Conservation (phyloP, 768 basidiomycete species). For the Lactifluus echinatus region DNA sequence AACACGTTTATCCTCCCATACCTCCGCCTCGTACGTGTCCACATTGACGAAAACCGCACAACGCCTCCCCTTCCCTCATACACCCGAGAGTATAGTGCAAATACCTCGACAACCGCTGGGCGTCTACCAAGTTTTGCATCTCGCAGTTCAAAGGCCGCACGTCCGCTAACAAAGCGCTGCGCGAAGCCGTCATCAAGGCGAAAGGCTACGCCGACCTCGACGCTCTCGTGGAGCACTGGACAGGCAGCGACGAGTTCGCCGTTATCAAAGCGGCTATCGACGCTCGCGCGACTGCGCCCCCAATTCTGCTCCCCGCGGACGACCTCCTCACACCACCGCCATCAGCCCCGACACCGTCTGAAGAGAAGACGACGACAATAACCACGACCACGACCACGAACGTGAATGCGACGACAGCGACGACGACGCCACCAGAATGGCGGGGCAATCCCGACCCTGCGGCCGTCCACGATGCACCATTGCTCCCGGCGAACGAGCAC, state of each 20-base stretch:
- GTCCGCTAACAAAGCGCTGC: slow-evolving; percentile 46
- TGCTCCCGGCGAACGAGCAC: slow-evolving; percentile 17
- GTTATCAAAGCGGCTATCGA: slow-evolving; percentile 15
- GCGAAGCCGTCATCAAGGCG: slow-evolving; percentile 45
- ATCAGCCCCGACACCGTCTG: not conserved
- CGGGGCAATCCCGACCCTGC: slow-evolving; percentile 20
- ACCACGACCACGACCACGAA: not conserved
- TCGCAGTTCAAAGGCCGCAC: slow-evolving; percentile 73
- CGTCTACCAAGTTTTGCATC: slow-evolving; percentile 82
- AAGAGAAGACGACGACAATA: not conserved
- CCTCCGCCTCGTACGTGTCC: slow-evolving; percentile 52
- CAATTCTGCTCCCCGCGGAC: slow-evolving; percentile 8
- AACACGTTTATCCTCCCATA: slow-evolving; percentile 62
- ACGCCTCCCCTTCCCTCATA: not conserved
- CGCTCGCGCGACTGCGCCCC: slow-evolving; percentile 4
- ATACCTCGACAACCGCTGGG: slow-evolving; percentile 73
- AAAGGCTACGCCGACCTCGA: slow-evolving; percentile 40
- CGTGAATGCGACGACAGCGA: not conserved
- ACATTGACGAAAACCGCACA: slow-evolving; percentile 12
- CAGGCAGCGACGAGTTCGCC: slow-evolving; percentile 21
- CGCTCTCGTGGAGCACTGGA: slow-evolving; percentile 17
- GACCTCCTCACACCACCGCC: not conserved
- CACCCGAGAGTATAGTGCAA: slow-evolving; percentile 41
- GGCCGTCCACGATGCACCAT: slow-evolving; percentile 14
- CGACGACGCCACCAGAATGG: slow-evolving; percentile 17